Conservation (phyloP, 345 rosid species). For the Mercurialis annua region DNA sequence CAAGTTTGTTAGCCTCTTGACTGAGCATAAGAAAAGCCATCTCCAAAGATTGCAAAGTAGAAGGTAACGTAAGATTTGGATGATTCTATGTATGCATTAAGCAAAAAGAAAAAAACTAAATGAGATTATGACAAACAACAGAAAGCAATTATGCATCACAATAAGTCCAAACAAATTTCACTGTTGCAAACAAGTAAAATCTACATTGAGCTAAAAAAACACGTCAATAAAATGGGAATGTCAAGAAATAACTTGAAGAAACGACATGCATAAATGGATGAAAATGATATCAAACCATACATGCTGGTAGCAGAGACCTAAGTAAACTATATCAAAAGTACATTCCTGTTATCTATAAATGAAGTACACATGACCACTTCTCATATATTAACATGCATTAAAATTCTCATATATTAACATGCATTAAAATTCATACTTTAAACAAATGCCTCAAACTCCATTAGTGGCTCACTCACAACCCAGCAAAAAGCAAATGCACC, state of each 20-base stretch:
- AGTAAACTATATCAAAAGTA: not conserved
- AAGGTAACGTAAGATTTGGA: slow-evolving; percentile 47
- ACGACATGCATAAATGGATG: not conserved
- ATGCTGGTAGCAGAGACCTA: not conserved
- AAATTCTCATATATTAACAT: too few species aligned
- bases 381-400: too few species aligned
- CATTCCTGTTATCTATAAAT: not conserved
- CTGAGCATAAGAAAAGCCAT: slow-evolving; percentile 63
- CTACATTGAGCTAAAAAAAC: not conserved
- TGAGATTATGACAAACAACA: not conserved
- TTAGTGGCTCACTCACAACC: not conserved
- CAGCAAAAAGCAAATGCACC: not conserved
- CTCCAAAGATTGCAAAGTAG: slow-evolving; percentile 53
- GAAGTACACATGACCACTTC: not conserved
- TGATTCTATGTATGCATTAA: slow-evolving; percentile 52
- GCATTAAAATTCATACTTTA: not conserved
- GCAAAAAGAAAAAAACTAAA: slow-evolving; percentile 24
- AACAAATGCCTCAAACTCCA: not conserved
- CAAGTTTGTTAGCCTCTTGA: slow-evolving; percentile 56
- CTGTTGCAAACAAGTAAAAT: not conserved
- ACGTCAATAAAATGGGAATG: not conserved
- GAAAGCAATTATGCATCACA: not conserved
- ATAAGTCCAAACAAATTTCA: not conserved
- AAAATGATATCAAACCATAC: not conserved
- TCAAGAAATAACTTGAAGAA: not conserved